A percentile compares a stretch with the other conserved stretches of the same genome.
phyloP scores from a whole-genome alignment of 805 yeast genomes.

The Candida orba region DNA sequence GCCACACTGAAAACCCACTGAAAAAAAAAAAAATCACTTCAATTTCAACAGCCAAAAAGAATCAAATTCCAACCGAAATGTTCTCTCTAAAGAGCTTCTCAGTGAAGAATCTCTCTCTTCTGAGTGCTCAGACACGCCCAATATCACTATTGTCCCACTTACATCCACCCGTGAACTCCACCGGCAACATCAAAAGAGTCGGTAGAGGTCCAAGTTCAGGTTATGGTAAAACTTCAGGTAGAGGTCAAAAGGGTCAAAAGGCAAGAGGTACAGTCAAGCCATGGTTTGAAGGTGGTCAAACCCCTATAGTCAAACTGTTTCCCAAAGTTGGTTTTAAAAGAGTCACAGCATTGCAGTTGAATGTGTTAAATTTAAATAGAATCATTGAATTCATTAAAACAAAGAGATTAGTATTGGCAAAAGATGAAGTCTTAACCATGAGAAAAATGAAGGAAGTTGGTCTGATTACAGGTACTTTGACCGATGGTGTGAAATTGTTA shows the following conservation, averaged over 20 bases:
- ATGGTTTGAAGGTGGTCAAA: conserved; percentile 99
- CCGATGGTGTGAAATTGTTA: conserved; percentile 76
- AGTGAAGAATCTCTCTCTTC: neutral
- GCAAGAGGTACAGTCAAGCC: conserved; percentile 86
- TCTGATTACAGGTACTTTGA: conserved; percentile 59
- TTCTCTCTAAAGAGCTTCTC: neutral
- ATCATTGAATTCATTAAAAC: conserved; percentile 64
- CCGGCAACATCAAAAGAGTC: conserved; percentile 56
- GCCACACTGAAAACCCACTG: neutral
- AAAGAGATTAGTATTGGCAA: conserved; percentile 53
- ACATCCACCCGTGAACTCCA: conserved; percentile 56
- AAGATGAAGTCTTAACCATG: conserved; percentile 65
- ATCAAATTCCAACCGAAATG: neutral
- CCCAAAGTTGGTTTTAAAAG: conserved; percentile 81
- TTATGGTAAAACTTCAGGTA: conserved; percentile 88
- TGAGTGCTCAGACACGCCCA: conserved; percentile 23
- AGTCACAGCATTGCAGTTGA: conserved; percentile 44
- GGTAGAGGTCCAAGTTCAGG: conserved; percentile 97
- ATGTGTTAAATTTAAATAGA: conserved; percentile 51
- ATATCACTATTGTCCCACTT: conserved; percentile 46
- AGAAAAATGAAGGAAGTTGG: conserved; percentile 70
- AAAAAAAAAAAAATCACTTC: conserved; percentile 3
- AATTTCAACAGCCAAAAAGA: neutral
- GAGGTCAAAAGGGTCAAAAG: conserved; percentile 98
- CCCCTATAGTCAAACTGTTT: conserved; percentile 80